These are phyloP conservation scores for Fusarium liriodendri DNA, from an alignment of 2,329 filamentous ascomycete species.

Conservation along the genomic window DNA sequence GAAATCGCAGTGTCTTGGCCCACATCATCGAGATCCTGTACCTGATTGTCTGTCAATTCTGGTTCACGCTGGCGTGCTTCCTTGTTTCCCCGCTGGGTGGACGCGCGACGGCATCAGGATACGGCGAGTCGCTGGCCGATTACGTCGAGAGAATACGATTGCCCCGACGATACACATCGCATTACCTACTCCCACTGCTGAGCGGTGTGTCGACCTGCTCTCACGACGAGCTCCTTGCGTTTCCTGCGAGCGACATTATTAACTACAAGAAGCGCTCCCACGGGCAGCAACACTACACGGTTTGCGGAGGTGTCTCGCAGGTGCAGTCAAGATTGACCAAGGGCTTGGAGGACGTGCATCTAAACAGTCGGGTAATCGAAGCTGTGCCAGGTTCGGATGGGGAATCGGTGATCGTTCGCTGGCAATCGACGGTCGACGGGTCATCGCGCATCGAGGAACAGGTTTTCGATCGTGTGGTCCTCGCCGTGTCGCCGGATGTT, in stretches of 20 bases:
- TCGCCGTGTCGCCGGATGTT: conserved; percentile 67
- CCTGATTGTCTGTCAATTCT: conserved; percentile 61
- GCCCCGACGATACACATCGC: conserved; percentile 57
- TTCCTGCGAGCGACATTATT: conserved; percentile 64
- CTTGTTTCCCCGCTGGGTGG: conserved; percentile 50
- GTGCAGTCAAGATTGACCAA: conserved; percentile 59
- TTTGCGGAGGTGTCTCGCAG: conserved; percentile 60
- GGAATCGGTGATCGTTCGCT: conserved; percentile 47
- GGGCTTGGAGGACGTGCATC: conserved; percentile 53
- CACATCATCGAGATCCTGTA: conserved; percentile 58
- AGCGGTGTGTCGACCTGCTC: conserved; percentile 66
- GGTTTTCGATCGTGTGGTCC: conserved; percentile 62
- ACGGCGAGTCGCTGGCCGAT: conserved; percentile 57
- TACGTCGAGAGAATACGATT: conserved; percentile 64
- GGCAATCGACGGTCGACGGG: conserved; percentile 42
- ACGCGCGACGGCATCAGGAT: background rate
- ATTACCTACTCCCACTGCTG: conserved; percentile 66
- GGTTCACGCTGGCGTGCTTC: conserved; percentile 66
- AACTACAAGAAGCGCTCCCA: conserved; percentile 61
- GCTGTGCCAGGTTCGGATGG: conserved; percentile 43
- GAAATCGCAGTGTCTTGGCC: conserved; percentile 48
- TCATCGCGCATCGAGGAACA: conserved; percentile 41
- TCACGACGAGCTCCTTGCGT: conserved; percentile 60
- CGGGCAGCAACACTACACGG: conserved; percentile 62
- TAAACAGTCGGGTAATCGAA: conserved; percentile 52